Percentiles rank a stretch among this genome's conserved stretches.
Evolutionary conservation across 2,329 filamentous ascomycete genomes (phyloP).

Genomic region (Rutstroemia sp.): DNA sequence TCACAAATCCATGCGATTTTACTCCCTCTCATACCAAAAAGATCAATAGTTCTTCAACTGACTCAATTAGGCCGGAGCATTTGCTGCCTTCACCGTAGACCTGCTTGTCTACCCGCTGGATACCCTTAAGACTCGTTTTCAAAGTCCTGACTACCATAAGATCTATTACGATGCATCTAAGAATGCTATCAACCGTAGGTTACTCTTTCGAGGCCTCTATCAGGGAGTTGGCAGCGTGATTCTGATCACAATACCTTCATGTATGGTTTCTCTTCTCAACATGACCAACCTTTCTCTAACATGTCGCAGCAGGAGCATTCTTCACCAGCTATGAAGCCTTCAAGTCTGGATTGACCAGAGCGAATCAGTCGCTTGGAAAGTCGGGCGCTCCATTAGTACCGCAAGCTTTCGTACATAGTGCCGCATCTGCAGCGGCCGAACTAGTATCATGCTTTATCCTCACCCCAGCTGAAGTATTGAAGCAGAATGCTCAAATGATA

Average conservation of each 20-base stretch:
- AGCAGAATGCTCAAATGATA: conserved; percentile 89
- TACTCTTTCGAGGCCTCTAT: conserved; percentile 68
- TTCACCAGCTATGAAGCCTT: conserved; percentile 82
- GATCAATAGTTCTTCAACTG: background rate
- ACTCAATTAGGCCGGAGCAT: conserved; percentile 62
- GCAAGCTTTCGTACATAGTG: conserved; percentile 61
- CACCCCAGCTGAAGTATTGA: conserved; percentile 83
- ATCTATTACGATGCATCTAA: conserved; percentile 54
- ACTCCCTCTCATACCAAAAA: background rate
- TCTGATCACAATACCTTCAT: conserved; percentile 80
- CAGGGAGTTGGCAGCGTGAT: conserved; percentile 72
- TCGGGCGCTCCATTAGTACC: conserved; percentile 62
- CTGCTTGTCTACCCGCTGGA: conserved; percentile 72
- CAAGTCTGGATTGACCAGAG: conserved; percentile 54
- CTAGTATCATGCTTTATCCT: conserved; percentile 80
- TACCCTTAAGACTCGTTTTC: conserved; percentile 80
- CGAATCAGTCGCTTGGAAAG: conserved; percentile 34
- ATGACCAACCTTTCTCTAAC: conserved; percentile 14
- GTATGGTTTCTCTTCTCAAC: conserved; percentile 35
- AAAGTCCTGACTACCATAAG: conserved; percentile 67
- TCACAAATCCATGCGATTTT: background rate
- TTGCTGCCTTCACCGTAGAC: conserved; percentile 81
- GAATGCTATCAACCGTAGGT: conserved; percentile 44
- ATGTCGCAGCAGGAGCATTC: conserved; percentile 65
- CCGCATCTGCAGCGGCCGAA: conserved; percentile 70